Conservation (phyloP, 306 rosid species). For the Echinosophora koreensis region DNA sequence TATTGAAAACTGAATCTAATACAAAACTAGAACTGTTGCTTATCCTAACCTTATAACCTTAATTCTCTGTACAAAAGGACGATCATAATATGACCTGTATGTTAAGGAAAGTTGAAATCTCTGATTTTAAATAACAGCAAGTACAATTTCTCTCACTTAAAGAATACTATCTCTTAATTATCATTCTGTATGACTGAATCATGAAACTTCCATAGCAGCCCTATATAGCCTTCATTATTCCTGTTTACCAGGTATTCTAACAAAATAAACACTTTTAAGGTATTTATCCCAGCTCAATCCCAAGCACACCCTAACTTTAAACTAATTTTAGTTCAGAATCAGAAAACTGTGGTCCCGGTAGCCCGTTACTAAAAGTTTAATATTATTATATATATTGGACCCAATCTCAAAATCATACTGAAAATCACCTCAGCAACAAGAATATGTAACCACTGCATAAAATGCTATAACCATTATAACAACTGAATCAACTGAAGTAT, state of each 20-base stretch:
- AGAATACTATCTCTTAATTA: not conserved
- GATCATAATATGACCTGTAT: not conserved
- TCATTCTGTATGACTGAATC: not conserved
- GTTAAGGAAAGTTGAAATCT: not conserved
- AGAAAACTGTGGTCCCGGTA: not conserved
- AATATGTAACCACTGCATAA: not conserved
- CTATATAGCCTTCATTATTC: not conserved
- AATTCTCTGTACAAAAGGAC: not conserved
- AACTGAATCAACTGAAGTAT: conserved; percentile 3
- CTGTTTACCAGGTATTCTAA: not conserved
- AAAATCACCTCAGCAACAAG: not conserved
- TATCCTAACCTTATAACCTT: not conserved
- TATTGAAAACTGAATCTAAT: not conserved
- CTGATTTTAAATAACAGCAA: not conserved
- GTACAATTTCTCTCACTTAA: not conserved
- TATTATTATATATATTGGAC: not conserved
- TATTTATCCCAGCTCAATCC: not conserved
- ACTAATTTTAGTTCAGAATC: not conserved
- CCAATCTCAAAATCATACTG: conserved; percentile 4
- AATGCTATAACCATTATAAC: not conserved
- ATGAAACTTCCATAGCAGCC: not conserved
- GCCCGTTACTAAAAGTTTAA: not conserved
- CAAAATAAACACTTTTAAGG: not conserved
- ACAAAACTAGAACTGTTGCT: not conserved
- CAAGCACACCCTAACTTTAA: not conserved